Percentiles rank a stretch among this genome's conserved stretches.
Conservation (phyloP, 148 eudicot genomes). For the Nyssa sinensis region DNA sequence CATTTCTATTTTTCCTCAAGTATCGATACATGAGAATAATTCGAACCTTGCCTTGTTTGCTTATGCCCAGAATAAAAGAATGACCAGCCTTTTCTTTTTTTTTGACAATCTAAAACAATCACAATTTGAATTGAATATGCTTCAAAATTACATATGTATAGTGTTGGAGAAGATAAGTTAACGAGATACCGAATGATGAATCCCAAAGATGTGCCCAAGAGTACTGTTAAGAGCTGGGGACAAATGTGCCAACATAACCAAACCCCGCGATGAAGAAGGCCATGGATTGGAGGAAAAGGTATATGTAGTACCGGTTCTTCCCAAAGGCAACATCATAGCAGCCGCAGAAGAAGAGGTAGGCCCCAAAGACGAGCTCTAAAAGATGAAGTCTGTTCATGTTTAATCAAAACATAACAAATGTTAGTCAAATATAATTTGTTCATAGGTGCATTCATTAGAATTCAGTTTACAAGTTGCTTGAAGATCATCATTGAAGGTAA, state of each 20-base stretch:
- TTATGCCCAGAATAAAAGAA: neutral
- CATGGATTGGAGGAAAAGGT: constrained; percentile 61
- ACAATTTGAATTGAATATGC: neutral
- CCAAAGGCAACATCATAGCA: constrained; percentile 59
- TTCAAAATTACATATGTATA: neutral
- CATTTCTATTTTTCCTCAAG: neutral
- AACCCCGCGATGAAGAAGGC: constrained; percentile 74
- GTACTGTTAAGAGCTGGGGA: constrained; percentile 35
- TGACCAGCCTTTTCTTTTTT: neutral
- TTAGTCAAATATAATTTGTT: neutral
- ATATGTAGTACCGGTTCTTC: constrained; percentile 59
- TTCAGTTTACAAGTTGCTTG: neutral
- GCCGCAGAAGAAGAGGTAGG: constrained; percentile 60
- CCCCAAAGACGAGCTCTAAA: constrained; percentile 54
- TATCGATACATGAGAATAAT: too few species aligned
- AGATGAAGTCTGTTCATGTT: constrained; percentile 47
- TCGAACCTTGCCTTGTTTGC: too few species aligned
- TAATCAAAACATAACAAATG: neutral
- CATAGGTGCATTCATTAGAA: neutral
- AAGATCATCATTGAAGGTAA: neutral
- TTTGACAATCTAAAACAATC: neutral
- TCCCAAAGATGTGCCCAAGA: neutral
- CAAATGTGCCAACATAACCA: constrained; percentile 65
- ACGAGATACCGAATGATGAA: too few species aligned
- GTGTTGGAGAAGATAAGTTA: neutral